Evolutionary conservation across 2,329 filamentous ascomycete species (phyloP), one percentile per base, ranked within the genome.

Genomic region (Aspergillus sp.): DNA sequence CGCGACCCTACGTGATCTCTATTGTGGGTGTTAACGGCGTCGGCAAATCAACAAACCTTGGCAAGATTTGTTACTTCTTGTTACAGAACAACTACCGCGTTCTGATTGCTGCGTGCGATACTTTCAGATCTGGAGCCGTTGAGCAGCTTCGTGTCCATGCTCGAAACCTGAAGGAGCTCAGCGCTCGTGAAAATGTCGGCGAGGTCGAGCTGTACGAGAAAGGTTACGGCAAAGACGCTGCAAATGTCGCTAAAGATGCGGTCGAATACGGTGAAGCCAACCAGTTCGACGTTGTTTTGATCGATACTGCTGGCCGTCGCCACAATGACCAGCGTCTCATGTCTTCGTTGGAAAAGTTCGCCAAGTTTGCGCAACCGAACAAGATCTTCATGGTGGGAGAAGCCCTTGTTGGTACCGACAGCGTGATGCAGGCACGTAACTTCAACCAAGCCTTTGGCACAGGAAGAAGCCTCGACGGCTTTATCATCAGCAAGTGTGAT

Each of bases 21-120:
- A 96, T 99, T 61, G 95, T 99, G 44, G 95, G 95, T 61, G 95
- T 99, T 72, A 99, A 99, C 74, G 95, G 95, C 54, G 95, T 99
- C 39, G 95, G 95, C 70, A 99, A 99, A 79, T 97, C 93, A 15
- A 99, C 95, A 52, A 98, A 97, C 72, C 82, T 99, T 39, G 93
- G 91, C 75, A 99, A 99, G 77, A 96, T 99, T 65, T 96, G 93
- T 75, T 99, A 95, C 78, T 99, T 99, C 79, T 82, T 99, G 39
- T 82, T 99, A 33, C 93, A 99, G 76, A 99, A 99, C 81, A 93
- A 96, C 73, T 96, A 96, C 81, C 90, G 90, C 70, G 92, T 99
- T 15, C 84, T 99, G 57, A 91, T 99, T 64, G 93, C 91, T 14
- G 93, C 95, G 9, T 95, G 91, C 66, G 93, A 99, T 74, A 99